Base-by-base conservation (phyloP, 2,329 filamentous ascomycete species). In the Metarhizium humberi region DNA sequence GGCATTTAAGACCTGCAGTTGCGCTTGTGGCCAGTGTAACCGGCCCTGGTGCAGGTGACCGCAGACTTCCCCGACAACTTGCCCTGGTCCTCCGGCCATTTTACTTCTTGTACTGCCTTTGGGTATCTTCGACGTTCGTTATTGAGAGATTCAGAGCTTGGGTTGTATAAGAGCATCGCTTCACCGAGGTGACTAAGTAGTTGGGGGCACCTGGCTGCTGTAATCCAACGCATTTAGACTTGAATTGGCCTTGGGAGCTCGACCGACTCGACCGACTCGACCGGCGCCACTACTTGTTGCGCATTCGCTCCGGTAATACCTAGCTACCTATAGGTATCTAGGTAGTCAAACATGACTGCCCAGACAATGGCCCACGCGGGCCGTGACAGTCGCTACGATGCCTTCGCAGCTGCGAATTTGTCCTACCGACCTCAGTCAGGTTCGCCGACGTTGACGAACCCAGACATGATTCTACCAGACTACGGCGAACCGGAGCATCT, bases 401-500 rank as follows among this genome's bases (percentile, higher is more conserved):
- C 60, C 55, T 60, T 52, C 55, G 62, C 58, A 55, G 59, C 63
- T 50, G 59, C 60, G 40, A 20, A 48, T 8, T 58, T 68, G 59
- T 66, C 70, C 40, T 77, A 79, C 62, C 70, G 74, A 18, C 67
- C 77, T 48, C 71, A 77, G 56, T 85, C 87, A 60, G 84, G 83
- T 13, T 95, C 90, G 57, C 92, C 92, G 50, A 95, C 92, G 2
- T 76, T 96, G 64, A 95, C 90, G 55, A 95, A 96, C 70, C 90
- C 91, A 53, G 92, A 95, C 69, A 92, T 96, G 90, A 95, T 96
- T 64, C 75, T 96, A 53, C 92, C 92, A 58, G 85, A 87, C 67
- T 84, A 86, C 65, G 81, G 84, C 60, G 78, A 78, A 68, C 67
- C 80, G 68, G 71, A 79, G 66, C 75, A 78, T 67, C 73, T 78